Evolutionary conservation across 495 filamentous ascomycete genomes (phyloP).

Genomic region (Podospora conica): DNA sequence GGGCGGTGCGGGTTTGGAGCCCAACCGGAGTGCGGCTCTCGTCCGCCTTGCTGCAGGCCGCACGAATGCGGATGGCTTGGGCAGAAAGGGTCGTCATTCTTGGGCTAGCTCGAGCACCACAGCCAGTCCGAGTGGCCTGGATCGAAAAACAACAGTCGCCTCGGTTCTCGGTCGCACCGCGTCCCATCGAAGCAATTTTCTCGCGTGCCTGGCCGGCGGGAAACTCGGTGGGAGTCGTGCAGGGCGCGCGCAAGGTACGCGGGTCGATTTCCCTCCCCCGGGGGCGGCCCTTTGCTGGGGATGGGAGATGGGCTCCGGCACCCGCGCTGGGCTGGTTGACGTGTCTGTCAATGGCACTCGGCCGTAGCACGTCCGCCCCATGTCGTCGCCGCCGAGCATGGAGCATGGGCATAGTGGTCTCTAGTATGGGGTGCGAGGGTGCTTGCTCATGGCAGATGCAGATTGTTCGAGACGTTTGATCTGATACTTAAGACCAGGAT

Average conservation of each 20-base stretch:
- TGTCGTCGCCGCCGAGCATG: constrained; percentile 16
- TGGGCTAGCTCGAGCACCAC: constrained; percentile 10
- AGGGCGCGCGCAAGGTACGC: constrained; percentile 14
- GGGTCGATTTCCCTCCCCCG: constrained; percentile 1
- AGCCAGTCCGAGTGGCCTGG: constrained; percentile 11
- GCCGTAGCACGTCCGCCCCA: not conserved
- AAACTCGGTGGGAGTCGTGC: constrained; percentile 8
- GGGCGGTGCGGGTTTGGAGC: constrained; percentile 23
- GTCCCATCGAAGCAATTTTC: constrained; percentile 4
- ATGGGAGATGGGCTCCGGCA: too few species aligned
- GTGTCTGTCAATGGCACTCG: constrained; percentile 16
- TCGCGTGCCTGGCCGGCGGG: constrained; percentile 10
- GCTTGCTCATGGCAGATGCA: not conserved
- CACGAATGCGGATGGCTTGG: constrained; percentile 15
- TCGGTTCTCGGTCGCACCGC: constrained; percentile 6
- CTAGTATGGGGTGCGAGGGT: not conserved
- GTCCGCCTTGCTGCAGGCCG: constrained; percentile 14
- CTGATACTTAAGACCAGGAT: constrained; percentile 15
- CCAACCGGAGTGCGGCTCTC: constrained; percentile 25
- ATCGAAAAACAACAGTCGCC: constrained; percentile 4
- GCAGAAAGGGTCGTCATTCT: constrained; percentile 22
- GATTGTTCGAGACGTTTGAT: not conserved
- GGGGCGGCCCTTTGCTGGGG: constrained; percentile 8
- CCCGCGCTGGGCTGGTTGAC: constrained; percentile 19
- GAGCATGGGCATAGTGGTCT: constrained; percentile 8